phyloP scores from a whole-genome alignment of 2,329 filamentous ascomycete genomes.

The Orbilia blumenaviensis region DNA sequence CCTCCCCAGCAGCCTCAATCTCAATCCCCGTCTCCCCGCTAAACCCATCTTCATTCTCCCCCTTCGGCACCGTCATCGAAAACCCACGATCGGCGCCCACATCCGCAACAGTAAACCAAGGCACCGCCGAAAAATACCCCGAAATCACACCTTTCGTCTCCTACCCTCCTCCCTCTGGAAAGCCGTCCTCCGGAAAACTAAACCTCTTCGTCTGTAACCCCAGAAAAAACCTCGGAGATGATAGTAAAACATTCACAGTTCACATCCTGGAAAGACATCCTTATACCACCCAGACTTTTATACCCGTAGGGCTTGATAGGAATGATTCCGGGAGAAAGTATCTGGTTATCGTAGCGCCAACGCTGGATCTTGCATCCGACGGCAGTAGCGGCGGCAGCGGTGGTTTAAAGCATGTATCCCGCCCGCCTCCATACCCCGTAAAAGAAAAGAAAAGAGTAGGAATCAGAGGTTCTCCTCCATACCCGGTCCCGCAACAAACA shows the following conservation, averaged over 20 bases:
- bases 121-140: constrained; percentile 84
- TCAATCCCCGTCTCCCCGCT: constrained; percentile 71
- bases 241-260: constrained; percentile 69
- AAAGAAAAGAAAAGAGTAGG: constrained; percentile 12
- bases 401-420: background rate
- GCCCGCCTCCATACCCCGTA: constrained; percentile 26
- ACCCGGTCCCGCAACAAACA: constrained; percentile 2
- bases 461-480: constrained; percentile 17
- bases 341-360: constrained; percentile 89
- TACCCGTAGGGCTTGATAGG: constrained; percentile 72
- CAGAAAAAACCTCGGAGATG: constrained; percentile 64
- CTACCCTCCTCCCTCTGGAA: constrained; percentile 67
- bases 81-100: constrained; percentile 67
- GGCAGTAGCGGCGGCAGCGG: no score
- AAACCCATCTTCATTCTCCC: constrained; percentile 73
- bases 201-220: constrained; percentile 90
- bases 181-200: constrained; percentile 71
- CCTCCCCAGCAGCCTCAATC: constrained; percentile 23
- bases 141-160: constrained; percentile 79
- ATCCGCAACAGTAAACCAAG: constrained; percentile 78
- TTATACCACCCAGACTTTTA: constrained; percentile 92
- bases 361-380: constrained; percentile 61
- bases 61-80: constrained; percentile 83
- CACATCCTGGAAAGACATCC: constrained; percentile 87
- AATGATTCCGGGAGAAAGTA: constrained; percentile 66